Evolutionary conservation across 2,329 filamentous ascomycete species (phyloP).

Genomic region (Aspergillus novoparasiticus): DNA sequence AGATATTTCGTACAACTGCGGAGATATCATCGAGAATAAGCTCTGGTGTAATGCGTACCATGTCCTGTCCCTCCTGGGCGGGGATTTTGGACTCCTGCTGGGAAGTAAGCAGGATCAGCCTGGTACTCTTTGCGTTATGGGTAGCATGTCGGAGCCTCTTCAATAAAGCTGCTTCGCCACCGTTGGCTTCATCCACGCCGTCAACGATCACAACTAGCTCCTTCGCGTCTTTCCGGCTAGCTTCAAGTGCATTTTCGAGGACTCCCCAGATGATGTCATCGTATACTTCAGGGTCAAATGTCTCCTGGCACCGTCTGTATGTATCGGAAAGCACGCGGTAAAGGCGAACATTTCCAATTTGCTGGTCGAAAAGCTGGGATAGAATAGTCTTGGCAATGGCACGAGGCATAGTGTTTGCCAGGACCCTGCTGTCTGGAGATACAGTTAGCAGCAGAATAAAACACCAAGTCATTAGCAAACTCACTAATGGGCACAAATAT

Average conservation of each 20-base stretch:
- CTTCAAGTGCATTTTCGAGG: slow-evolving; percentile 30
- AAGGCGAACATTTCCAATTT: slow-evolving; percentile 44
- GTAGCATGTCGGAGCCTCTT: slow-evolving; percentile 29
- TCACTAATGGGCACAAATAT: slow-evolving; percentile 42
- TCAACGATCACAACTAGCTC: slow-evolving; percentile 43
- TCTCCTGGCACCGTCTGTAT: slow-evolving; percentile 28
- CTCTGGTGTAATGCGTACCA: slow-evolving; percentile 32
- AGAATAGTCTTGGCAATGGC: slow-evolving; percentile 41
- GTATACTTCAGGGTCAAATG: slow-evolving; percentile 30
- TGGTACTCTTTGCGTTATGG: slow-evolving; percentile 26
- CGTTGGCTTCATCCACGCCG: slow-evolving; percentile 39
- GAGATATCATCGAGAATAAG: slow-evolving; percentile 42
- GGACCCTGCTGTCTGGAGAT: slow-evolving; percentile 32
- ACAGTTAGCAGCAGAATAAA: neutral
- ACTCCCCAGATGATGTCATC: slow-evolving; percentile 42
- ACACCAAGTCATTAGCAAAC: neutral
- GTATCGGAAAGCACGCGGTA: slow-evolving; percentile 38
- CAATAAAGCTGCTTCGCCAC: slow-evolving; percentile 32
- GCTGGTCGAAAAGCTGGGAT: slow-evolving; percentile 40
- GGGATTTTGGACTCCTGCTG: slow-evolving; percentile 19
- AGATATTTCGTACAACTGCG: slow-evolving; percentile 33
- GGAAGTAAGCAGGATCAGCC: slow-evolving; percentile 35
- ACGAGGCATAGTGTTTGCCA: slow-evolving; percentile 31
- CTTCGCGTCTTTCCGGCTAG: slow-evolving; percentile 33
- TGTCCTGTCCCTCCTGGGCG: slow-evolving; percentile 11